Evolutionary conservation across 441 rosid genomes (phyloP).

Genomic region (Omphalea diandra): DNA sequence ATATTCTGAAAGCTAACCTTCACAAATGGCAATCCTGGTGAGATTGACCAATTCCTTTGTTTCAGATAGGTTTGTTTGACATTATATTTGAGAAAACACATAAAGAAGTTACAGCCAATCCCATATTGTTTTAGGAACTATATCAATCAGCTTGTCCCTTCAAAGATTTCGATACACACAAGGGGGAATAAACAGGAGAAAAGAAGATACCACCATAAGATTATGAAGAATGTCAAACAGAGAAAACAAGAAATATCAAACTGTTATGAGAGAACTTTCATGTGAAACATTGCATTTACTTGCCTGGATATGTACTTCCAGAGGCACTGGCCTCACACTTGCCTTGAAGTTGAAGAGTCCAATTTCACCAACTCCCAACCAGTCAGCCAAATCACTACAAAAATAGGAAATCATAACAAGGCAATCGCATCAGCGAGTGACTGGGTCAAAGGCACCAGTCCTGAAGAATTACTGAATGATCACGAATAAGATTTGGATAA

Average conservation of each 20-base stretch:
- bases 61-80: background rate
- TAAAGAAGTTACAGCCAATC: conserved; percentile 1
- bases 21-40: too few relatives aligned
- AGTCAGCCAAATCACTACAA: conserved; percentile 94
- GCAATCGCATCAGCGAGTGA: background rate
- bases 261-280: conserved; percentile 9
- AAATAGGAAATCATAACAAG: background rate
- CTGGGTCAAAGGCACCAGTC: background rate
- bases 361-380: conserved; percentile 95
- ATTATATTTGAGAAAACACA: conserved; percentile 13
- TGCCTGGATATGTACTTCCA: conserved; percentile 99
- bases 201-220: background rate
- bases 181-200: background rate
- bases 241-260: background rate
- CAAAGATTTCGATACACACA: conserved; percentile 3
- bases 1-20: too few relatives aligned
- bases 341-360: conserved; percentile 99
- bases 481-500: too few relatives aligned
- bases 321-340: conserved; percentile 99
- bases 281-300: conserved; percentile 31
- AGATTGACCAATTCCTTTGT: background rate
- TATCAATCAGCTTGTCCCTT: background rate
- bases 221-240: background rate
- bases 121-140: background rate
- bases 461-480: background rate